Conservation (phyloP, 1,139 yeast genomes). For the Candida tetrigidarum region DNA sequence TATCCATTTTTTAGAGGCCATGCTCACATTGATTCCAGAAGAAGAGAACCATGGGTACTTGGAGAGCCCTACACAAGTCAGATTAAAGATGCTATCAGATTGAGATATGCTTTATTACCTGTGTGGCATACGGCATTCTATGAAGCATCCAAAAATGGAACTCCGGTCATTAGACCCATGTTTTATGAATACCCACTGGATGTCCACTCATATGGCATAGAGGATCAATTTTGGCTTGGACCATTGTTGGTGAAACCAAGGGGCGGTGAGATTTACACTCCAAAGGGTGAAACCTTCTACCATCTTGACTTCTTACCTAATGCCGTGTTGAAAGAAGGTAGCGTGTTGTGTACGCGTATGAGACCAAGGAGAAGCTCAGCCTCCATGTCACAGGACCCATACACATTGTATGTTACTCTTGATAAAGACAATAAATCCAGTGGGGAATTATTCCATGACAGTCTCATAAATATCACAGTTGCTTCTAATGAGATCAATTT, state of each 20-base stretch:
- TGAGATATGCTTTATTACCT: conserved; percentile 80
- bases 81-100: conserved; percentile 69
- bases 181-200: conserved; percentile 66
- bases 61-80: conserved; percentile 74
- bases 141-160: conserved; percentile 60
- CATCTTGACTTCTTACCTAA: no score
- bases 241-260: conserved; percentile 85
- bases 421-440: no score
- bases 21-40: conserved; percentile 90
- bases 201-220: conserved; percentile 57
- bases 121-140: conserved; percentile 81
- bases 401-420: no score
- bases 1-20: conserved; percentile 97
- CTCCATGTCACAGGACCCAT: no score
- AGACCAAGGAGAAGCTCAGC: no score
- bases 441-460: no score
- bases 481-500: conserved; percentile 33
- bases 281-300: no score
- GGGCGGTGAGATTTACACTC: no score
- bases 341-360: no score
- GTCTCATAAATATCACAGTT: no score
- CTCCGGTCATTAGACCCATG: conserved; percentile 78
- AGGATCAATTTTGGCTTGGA: conserved; percentile 86
- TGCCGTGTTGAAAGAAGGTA: no score
- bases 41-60: conserved; percentile 92